Base-by-base conservation (phyloP, 306 rosid species). In the Trifolium fragiferum region DNA sequence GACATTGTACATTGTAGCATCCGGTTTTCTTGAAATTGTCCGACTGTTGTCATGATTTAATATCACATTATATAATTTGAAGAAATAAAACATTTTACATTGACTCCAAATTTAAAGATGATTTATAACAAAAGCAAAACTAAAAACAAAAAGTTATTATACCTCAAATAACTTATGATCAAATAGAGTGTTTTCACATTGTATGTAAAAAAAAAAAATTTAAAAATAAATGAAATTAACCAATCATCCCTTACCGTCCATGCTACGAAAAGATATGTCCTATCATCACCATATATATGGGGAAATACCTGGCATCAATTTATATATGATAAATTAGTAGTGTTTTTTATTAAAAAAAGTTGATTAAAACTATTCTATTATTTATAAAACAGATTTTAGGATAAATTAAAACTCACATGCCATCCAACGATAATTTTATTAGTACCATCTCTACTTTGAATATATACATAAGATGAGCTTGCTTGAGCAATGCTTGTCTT, bases 331-430 rank as follows among this genome's bases (percentile, higher is more conserved):
- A 50, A 7, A 16, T 50, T 50, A 50, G 23, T 50, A 50, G 23
- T 50, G 11, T 16, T 50, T 3, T 15, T n/a, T 49, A 6, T n/a
- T 13, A 14, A 47, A 47, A 27, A 27, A 5, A 4, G 5, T 33
- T 13, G 11, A 2, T 44, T 1, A 13, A 44, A 13, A 4, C 6
- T 44, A 13, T 44, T 44, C 33, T 1, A 5, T 13, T 44, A 44
- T 14, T 4, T 3, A 2, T 27, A 0, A 13, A 11, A 44, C 37
- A 33, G 5, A 6, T 5, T 33, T 33, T 33, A 5, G 46, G 46
- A 50, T 50, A 50, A 50, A 16, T 50, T 50, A 7, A 50, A 50
- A 50, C 57, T 50, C 57, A 50, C 57, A 16, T 50, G 57, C 57
- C 57, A 50, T 50, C 57, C 57, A 50, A 8, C 23, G 16, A 0